Percentiles rank a stretch among this genome's conserved stretches.
These are phyloP conservation scores for Eucalyptus sp. DNA, from an alignment of 345 rosid genomes.

Conservation along the genomic window DNA sequence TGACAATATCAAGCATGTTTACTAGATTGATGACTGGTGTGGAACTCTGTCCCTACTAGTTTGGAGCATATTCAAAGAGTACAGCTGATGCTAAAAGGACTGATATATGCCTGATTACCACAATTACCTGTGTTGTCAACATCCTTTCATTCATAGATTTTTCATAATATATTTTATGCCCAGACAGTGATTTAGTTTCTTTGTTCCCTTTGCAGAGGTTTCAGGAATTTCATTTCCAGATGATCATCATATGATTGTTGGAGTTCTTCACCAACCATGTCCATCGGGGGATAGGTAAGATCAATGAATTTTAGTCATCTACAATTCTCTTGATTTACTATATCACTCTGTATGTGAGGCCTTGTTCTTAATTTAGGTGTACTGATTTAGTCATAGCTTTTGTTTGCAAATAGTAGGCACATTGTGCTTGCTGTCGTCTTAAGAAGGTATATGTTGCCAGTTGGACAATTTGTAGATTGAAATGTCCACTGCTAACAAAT, in stretches of 20 bases:
- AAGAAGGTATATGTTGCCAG: not conserved
- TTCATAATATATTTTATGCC: not conserved
- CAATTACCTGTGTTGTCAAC: not conserved
- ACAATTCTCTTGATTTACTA: not conserved
- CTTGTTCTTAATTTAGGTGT: not conserved
- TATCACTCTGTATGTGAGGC: not conserved
- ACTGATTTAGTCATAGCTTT: not conserved
- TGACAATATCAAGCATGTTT: not conserved
- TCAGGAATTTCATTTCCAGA: slow-evolving; percentile 27
- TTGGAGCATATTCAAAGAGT: not conserved
- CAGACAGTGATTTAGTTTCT: not conserved
- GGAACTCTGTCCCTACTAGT: not conserved
- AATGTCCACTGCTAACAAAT: not conserved
- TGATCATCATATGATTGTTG: slow-evolving; percentile 36
- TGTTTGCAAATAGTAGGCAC: not conserved
- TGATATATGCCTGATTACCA: not conserved
- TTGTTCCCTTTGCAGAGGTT: slow-evolving; percentile 24
- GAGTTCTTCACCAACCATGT: slow-evolving; percentile 53
- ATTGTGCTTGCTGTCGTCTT: not conserved
- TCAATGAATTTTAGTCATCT: not conserved
- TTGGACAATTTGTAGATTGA: not conserved
- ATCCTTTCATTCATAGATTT: not conserved
- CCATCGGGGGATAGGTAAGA: slow-evolving; percentile 50
- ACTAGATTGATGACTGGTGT: not conserved
- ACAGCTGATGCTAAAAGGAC: not conserved